Evolutionary conservation across 2,329 filamentous ascomycete species (phyloP).

Genomic region (Apiospora saccharicola): DNA sequence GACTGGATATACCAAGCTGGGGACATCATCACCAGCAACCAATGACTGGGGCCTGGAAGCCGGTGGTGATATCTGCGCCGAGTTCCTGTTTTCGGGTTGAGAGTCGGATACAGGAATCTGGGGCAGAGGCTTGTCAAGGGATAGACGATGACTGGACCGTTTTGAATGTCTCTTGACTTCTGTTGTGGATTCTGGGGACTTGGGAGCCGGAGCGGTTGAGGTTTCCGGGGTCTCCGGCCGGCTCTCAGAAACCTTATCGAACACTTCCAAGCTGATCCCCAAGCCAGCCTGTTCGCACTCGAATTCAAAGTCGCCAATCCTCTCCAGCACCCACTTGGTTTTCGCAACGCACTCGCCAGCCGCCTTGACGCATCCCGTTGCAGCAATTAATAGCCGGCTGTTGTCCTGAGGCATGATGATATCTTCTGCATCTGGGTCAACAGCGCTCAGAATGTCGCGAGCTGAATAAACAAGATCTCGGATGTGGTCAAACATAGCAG

Average conservation of each 20-base stretch:
- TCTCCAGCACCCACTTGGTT: conserved; percentile 83
- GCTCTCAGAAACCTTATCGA: conserved; percentile 51
- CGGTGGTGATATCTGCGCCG: conserved; percentile 42
- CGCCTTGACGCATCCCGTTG: conserved; percentile 86
- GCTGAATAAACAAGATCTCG: conserved; percentile 82
- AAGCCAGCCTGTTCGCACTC: conserved; percentile 69
- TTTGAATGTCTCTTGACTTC: neutral
- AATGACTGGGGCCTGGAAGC: conserved; percentile 54
- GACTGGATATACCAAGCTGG: conserved; percentile 54
- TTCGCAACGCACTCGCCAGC: conserved; percentile 92
- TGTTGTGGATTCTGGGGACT: neutral
- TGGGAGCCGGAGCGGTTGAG: neutral
- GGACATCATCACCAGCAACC: conserved; percentile 49
- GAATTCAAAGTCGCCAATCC: conserved; percentile 90
- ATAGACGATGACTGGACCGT: conserved; percentile 42
- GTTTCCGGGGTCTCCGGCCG: conserved; percentile 45
- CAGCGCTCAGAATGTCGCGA: conserved; percentile 76
- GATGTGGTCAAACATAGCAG: conserved; percentile 81
- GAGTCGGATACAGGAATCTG: conserved; percentile 59
- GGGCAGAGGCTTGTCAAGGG: conserved; percentile 73
- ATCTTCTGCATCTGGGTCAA: conserved; percentile 75
- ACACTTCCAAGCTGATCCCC: conserved; percentile 61
- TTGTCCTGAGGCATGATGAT: conserved; percentile 84
- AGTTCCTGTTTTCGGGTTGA: conserved; percentile 34
- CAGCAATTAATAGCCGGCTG: conserved; percentile 75